phyloP scores from a whole-genome alignment of 495 filamentous ascomycete genomes.

The Xylaria nigripes region DNA sequence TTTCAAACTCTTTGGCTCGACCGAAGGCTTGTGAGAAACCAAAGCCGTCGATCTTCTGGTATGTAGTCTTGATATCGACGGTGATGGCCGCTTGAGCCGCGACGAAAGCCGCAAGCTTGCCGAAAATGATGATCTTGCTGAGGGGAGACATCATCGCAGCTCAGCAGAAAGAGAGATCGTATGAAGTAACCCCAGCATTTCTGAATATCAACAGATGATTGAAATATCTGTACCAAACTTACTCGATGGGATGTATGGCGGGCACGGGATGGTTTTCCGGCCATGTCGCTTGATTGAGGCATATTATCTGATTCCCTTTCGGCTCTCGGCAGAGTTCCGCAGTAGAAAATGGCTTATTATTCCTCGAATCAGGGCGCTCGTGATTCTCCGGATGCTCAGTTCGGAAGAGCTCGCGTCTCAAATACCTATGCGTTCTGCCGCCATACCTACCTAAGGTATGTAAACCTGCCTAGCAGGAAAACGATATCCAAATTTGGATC shows the following conservation, averaged over 20 bases:
- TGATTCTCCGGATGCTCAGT: neutral
- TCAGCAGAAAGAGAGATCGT: too few relatives aligned
- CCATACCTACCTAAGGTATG: too few relatives aligned
- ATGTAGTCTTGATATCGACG: slow-evolving; percentile 26
- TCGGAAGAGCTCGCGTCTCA: neutral
- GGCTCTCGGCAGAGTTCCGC: neutral
- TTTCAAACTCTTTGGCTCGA: slow-evolving; percentile 32
- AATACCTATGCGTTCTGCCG: too few relatives aligned
- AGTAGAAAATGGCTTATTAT: neutral
- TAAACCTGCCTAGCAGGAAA: too few relatives aligned
- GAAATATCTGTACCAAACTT: too few relatives aligned
- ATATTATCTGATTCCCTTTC: too few relatives aligned
- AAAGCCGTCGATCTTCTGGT: slow-evolving; percentile 44
- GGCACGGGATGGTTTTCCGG: neutral
- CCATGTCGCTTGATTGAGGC: neutral
- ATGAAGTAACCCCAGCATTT: too few relatives aligned
- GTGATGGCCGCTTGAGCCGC: slow-evolving; percentile 23
- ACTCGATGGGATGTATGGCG: too few relatives aligned
- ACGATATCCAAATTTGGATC: too few relatives aligned
- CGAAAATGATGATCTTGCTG: neutral
- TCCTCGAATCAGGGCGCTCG: neutral
- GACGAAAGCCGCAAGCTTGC: slow-evolving; percentile 2
- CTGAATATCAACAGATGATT: neutral
- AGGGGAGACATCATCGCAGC: neutral
- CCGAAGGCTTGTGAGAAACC: slow-evolving; percentile 46